These are phyloP conservation scores for Colletotrichum sansevieriae DNA, from an alignment of 2,329 filamentous ascomycete genomes.

Conservation along the genomic window DNA sequence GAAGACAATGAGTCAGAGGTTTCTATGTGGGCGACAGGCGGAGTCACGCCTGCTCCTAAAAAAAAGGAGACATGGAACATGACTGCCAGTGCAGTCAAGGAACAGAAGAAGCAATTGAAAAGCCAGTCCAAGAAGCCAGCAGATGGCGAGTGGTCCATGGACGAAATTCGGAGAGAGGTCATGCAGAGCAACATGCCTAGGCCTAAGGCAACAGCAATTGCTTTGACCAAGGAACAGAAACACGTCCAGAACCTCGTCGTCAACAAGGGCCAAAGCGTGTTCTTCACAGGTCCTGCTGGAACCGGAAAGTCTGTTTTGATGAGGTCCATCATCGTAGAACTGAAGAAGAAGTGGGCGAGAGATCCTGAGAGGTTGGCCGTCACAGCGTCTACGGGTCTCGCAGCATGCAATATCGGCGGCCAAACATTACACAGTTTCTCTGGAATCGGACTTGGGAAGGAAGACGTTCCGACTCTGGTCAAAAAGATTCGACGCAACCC, in stretches of 20 bases:
- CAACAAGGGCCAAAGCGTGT: constrained; percentile 86
- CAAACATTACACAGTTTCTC: constrained; percentile 96
- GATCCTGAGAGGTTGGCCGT: constrained; percentile 91
- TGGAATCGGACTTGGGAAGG: constrained; percentile 95
- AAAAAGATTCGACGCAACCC: constrained; percentile 91
- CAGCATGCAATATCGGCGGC: constrained; percentile 96
- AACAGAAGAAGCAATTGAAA: constrained; percentile 81
- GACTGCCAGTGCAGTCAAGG: constrained; percentile 80
- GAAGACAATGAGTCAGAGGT: constrained; percentile 50
- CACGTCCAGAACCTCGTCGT: constrained; percentile 87
- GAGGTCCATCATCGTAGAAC: constrained; percentile 85
- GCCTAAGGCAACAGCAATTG: constrained; percentile 66
- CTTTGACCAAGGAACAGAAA: constrained; percentile 87
- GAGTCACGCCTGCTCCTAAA: constrained; percentile 50
- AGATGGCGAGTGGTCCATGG: constrained; percentile 56
- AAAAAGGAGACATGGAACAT: constrained; percentile 74
- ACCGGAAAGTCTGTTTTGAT: constrained; percentile 98
- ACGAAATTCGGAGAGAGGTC: constrained; percentile 60
- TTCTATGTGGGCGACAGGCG: constrained; percentile 24
- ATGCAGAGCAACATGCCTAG: constrained; percentile 51
- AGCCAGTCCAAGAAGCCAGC: constrained; percentile 68
- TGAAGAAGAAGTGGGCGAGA: constrained; percentile 80
- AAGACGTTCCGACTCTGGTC: constrained; percentile 81
- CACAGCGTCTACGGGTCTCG: constrained; percentile 94
- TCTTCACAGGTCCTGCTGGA: constrained; percentile 97